Evolutionary conservation across 163 green algal genomes (phyloP).

Genomic region (Picocystis sp.): DNA sequence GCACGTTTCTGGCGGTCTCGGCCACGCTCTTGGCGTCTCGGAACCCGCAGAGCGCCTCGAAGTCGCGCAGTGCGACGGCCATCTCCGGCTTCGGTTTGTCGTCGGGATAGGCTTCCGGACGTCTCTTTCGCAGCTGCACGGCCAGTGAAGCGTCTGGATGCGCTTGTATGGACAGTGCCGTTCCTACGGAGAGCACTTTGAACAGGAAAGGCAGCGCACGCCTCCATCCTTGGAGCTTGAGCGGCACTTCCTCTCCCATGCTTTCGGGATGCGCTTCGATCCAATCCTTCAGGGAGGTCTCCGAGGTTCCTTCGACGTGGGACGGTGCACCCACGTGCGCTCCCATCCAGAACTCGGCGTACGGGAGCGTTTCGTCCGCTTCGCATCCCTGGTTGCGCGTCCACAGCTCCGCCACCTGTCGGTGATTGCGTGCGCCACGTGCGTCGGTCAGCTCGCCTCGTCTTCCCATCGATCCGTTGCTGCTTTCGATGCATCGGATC

Average conservation of each 20-base stretch:
- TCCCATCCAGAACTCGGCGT: slow-evolving; percentile 7
- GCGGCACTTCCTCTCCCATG: not conserved
- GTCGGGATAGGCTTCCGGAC: slow-evolving; percentile 3
- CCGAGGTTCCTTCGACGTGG: not conserved
- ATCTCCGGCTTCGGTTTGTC: slow-evolving; percentile 7
- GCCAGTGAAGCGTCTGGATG: slow-evolving; percentile 1
- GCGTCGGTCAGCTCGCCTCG: no score
- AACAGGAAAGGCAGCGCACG: slow-evolving; percentile 4
- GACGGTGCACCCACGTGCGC: slow-evolving; percentile 1
- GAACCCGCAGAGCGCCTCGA: slow-evolving; percentile 6
- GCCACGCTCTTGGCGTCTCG: not conserved
- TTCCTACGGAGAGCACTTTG: slow-evolving; percentile 7
- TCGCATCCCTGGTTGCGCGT: not conserved
- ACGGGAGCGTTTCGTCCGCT: not conserved
- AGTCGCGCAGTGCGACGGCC: slow-evolving; percentile 5
- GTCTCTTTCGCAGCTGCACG: slow-evolving; percentile 1
- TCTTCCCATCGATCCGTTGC: no score
- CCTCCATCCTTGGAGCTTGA: not conserved
- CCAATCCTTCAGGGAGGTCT: slow-evolving; percentile 1
- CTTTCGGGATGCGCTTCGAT: not conserved
- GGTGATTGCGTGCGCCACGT: no score
- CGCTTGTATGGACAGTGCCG: slow-evolving; percentile 7
- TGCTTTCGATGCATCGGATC: not conserved
- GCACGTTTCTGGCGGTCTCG: not conserved
- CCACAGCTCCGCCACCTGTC: no score